Evolutionary conservation across 768 basidiomycete species (phyloP).

Genomic region (Mycena rosella): DNA sequence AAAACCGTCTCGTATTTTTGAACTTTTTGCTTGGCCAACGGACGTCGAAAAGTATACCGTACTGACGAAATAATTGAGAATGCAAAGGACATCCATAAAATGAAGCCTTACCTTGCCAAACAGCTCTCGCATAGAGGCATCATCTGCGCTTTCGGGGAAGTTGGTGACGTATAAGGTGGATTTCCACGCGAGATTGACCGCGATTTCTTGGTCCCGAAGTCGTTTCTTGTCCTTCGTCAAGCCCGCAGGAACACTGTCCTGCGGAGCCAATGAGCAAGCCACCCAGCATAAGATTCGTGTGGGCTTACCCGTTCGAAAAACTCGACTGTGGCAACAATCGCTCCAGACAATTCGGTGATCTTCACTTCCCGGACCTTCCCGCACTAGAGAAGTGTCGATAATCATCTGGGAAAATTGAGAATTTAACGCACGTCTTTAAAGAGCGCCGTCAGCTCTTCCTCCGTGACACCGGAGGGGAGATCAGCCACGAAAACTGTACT

Average conservation of each 20-base stretch:
- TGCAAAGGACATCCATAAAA: background rate
- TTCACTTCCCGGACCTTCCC: conserved; percentile 90
- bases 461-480: conserved; percentile 65
- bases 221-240: conserved; percentile 96
- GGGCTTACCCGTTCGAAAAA: conserved; percentile 74
- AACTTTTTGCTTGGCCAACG: conserved; percentile 99
- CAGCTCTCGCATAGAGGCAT: conserved; percentile 76
- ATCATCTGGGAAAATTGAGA: background rate
- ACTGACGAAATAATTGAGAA: conserved; percentile 59
- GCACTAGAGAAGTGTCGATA: conserved; percentile 66
- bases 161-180: conserved; percentile 97
- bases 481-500: conserved; percentile 90
- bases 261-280: conserved; percentile 16
- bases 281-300: background rate
- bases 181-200: conserved; percentile 92
- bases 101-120: conserved; percentile 77
- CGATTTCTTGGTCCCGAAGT: conserved; percentile 78
- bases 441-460: conserved; percentile 75
- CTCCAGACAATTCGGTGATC: conserved; percentile 69
- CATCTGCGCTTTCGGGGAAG: conserved; percentile 89
- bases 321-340: conserved; percentile 88
- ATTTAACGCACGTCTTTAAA: conserved; percentile 83
- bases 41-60: conserved; percentile 92
- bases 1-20: conserved; percentile 91
- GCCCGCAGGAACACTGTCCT: conserved; percentile 89